Conservation (phyloP, 768 basidiomycete genomes). For the Macrolepiota albuminosa region DNA sequence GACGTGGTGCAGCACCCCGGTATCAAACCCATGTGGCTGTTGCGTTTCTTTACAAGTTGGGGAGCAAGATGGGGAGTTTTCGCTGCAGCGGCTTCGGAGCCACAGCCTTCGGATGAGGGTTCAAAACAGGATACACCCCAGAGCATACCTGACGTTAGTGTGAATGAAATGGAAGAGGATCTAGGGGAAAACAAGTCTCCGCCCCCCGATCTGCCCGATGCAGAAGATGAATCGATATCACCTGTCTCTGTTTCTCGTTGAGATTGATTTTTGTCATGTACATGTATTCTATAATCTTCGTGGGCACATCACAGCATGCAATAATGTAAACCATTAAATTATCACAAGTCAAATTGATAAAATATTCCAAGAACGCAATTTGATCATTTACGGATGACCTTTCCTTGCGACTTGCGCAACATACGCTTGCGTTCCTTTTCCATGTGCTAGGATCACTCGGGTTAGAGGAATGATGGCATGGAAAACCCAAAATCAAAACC, state of each 20-base stretch:
- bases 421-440: slow-evolving; percentile 76
- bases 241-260: neutral
- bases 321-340: slow-evolving; percentile 16
- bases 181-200: neutral
- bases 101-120: slow-evolving; percentile 7
- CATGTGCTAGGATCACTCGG: slow-evolving; percentile 36
- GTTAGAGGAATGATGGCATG: neutral
- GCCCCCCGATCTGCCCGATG: neutral
- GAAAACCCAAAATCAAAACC: slow-evolving; percentile 30
- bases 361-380: neutral
- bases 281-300: neutral
- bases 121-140: slow-evolving; percentile 3
- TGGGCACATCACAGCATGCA: neutral
- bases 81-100: slow-evolving; percentile 27
- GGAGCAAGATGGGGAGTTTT: slow-evolving; percentile 51
- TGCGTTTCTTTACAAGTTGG: slow-evolving; percentile 76
- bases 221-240: slow-evolving; percentile 1
- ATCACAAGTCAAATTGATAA: slow-evolving; percentile 13
- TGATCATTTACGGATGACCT: slow-evolving; percentile 46
- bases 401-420: slow-evolving; percentile 67
- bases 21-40: slow-evolving; percentile 73
- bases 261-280: neutral
- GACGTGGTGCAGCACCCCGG: slow-evolving; percentile 52
- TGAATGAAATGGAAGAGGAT: neutral
- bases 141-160: neutral